Percentiles rank a stretch among this genome's conserved stretches.
These are phyloP conservation scores for Linum trigynum DNA, from an alignment of 345 rosid species.

Conservation along the genomic window DNA sequence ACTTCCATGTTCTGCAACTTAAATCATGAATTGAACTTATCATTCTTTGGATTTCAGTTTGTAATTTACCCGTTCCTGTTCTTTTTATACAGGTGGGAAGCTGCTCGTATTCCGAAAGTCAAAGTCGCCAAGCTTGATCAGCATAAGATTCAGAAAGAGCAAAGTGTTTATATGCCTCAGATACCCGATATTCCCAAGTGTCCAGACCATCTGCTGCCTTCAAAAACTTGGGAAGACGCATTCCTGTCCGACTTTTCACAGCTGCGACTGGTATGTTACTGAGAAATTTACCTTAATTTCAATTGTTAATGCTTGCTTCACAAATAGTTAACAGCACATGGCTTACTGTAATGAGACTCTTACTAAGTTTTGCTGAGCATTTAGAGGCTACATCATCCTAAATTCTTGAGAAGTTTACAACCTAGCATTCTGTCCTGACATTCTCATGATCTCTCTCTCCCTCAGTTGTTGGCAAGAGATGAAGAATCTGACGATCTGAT, in stretches of 20 bases:
- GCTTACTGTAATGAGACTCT: too few relatives aligned
- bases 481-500: constrained; percentile 15
- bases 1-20: not conserved
- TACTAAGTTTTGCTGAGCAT: too few relatives aligned
- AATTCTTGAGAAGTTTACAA: not conserved
- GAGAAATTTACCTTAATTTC: not conserved
- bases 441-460: constrained; percentile 9
- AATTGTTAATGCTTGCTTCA: not conserved
- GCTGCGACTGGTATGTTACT: constrained; percentile 48
- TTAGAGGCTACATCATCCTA: too few relatives aligned
- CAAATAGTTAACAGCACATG: too few relatives aligned
- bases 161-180: constrained; percentile 78
- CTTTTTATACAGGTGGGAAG: constrained; percentile 72
- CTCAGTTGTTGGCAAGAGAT: constrained; percentile 35
- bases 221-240: constrained; percentile 72
- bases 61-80: constrained; percentile 11
- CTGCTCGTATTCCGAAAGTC: constrained; percentile 65
- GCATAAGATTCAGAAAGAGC: constrained; percentile 40
- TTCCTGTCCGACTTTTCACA: constrained; percentile 73
- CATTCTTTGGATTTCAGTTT: not conserved
- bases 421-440: constrained; percentile 6
- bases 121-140: constrained; percentile 51
- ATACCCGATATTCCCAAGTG: constrained; percentile 73
- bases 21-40: not conserved
- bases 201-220: constrained; percentile 52